Evolutionary conservation across 176 grass and related monocot genomes (phyloP), one percentile per base, ranked within the genome.

Genomic region (Phragmites australis): DNA sequence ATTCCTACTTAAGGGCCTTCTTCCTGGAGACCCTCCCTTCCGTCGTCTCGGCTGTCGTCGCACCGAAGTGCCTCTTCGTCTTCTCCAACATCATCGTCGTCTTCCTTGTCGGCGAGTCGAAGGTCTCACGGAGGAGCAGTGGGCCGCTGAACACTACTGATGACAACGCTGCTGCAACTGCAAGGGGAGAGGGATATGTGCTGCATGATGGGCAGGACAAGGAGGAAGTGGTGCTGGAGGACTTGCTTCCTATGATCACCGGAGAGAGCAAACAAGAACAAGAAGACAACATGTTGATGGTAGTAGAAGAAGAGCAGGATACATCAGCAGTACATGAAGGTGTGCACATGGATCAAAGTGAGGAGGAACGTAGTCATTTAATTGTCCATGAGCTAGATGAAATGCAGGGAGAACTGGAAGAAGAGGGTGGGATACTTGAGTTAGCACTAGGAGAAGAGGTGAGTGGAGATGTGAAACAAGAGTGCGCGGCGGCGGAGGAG

Each of bases 51-150:
- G 18, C 46, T 16, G 12, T 81, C 37, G 2, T 74, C 23, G 68
- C 48, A 1, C 93, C 90, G 4, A 97, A 84, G 42, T 93, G 75
- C 47, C 60, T 87, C 22, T 97, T 97, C 49, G 13, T 92, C 27
- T 74, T 97, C 56, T 90, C 83, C 65, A 92, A 97, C 76, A 70
- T 97, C 40, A 97, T 97, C 45, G 64, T 97, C 54, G n/a, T 90
- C 39, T 93, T 88, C 46, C 93, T 97, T 42, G 70, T 85, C 21
- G 62, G 68, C 1, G 75, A 97, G 76, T 97, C 80, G 1, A 90
- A 84, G 72, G 69, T 85, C 29, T 64, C 78, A 0, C 52, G 22
- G 48, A 23, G 63, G 25, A 25, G 72, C n/a, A 30, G 47, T 6
- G 22, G 54, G 30, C 10, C 5, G 12, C 5, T 2, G 31, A 74